Evolutionary conservation across 768 basidiomycete genomes (phyloP), one percentile per base, ranked within the genome.

Genomic region (Terana coerulea): DNA sequence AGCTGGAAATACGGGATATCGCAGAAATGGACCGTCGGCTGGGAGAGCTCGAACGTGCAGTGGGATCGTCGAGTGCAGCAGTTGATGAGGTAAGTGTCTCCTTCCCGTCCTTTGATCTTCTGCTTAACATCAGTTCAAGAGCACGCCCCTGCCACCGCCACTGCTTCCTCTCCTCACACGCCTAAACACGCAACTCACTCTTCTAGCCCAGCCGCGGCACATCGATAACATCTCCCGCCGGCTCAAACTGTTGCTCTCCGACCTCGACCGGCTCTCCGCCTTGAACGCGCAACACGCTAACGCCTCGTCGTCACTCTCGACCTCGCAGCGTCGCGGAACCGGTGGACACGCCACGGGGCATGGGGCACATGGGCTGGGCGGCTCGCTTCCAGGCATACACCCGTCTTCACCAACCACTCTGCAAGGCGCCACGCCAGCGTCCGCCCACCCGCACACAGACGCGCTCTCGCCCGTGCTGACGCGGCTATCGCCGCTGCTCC

Each of bases 211-310:
- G 71, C 95, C 97, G 0, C 84, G 95, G 14, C 94, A 98, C 63
- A 85, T 98, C 44, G 97, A 99, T 67, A 89, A 92, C 10, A 88
- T 98, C 55, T 95, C 95, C 1, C 82, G 95, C 4, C 85, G 95
- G 4, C 79, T 98, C 54, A 99, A 98, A 62, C 73, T 98, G 7
- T 79, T 98, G 15, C 76, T 95, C 12, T 86, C 93, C 1, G 97
- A 99, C 67, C 79, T 99, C 45, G 95, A 98, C 44, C 85, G 95
- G 26, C 79, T 81, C 3, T 82, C 86, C 29, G 36, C 65, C 51
- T 33, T 67, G 43, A 69, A 63, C 57, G 36, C 35, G 14, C 40
- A 42, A 14, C 52, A 53, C 25, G 61, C 61, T 33, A 67, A 65
- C 36, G 64, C 66, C 5, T 75, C 71, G 11, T 71, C 75, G 14